Evolutionary conservation across 192 early-diverging fungal species (phyloP), one percentile per base, ranked within the genome.

Genomic region (Entomortierella chlamydospora): DNA sequence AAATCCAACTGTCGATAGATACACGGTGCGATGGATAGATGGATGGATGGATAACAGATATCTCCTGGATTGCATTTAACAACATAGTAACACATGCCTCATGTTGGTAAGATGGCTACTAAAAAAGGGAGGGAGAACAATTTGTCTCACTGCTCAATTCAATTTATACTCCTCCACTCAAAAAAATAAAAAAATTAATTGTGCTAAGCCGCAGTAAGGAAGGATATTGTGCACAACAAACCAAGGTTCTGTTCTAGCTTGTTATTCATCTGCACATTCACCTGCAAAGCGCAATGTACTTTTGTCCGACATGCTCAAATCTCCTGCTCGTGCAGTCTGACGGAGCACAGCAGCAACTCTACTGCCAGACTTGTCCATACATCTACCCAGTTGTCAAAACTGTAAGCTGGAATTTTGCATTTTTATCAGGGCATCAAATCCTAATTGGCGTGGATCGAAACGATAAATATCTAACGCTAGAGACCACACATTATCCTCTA

Each of bases 361-460:
- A 83, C 57, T 98, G 96, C 82, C 92, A 94, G 79, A 90, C 93
- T 9, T 98, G 96, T 74, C 95, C 95, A 15, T 98, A 95, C 73
- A 83, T 90, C n/a, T 94, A 83, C 63, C 89, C 86, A 23, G 90
- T 97, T 54, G 81, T 81, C 10, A 86, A 81, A 61, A 86, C 85
- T 41, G 85, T 88, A 79, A 66, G 81, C 72, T 53, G 12, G 41
- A 54, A 18, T 64, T n/a, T n/a, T n/a, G n/a, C n/a, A n/a, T n/a
- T n/a, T n/a, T n/a, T n/a, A n/a, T n/a, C n/a, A n/a, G n/a, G n/a
- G n/a, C n/a, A n/a, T n/a, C n/a, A n/a, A n/a, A n/a, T n/a, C n/a
- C n/a, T n/a, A n/a, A n/a, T n/a, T n/a, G n/a, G n/a, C n/a, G 34
- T 37, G 34, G 34, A 37, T 37, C 34, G 10, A 37, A 37, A 10